A percentile compares a stretch with the other conserved stretches of the same genome.
phyloP scores from a whole-genome alignment of 306 rosid species.

The Corylus americana region DNA sequence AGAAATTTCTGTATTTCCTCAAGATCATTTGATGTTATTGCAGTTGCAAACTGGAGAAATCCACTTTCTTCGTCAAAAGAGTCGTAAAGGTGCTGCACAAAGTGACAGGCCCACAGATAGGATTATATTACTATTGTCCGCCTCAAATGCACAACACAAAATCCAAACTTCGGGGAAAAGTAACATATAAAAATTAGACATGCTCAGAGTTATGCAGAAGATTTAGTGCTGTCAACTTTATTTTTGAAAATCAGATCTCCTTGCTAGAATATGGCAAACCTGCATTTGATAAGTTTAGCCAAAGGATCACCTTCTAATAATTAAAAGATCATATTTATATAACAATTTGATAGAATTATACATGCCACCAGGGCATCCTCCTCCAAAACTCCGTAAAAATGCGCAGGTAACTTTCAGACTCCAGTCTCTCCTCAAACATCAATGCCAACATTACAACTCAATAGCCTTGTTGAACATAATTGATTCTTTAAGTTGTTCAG shows the following conservation, averaged over 20 bases:
- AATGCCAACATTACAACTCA: not conserved
- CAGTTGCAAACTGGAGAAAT: constrained; percentile 77
- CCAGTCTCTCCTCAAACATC: not conserved
- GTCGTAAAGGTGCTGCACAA: constrained; percentile 71
- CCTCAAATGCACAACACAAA: not conserved
- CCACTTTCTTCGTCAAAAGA: constrained; percentile 83
- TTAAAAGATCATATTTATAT: not conserved
- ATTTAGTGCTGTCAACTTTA: not conserved
- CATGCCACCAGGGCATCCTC: not conserved
- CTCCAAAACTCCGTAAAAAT: not conserved
- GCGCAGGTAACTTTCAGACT: not conserved
- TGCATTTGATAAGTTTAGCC: not conserved
- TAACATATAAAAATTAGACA: not conserved
- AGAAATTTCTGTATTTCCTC: constrained; percentile 93
- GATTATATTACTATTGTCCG: constrained; percentile 17
- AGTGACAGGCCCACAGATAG: constrained; percentile 17
- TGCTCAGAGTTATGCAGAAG: not conserved
- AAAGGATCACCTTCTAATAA: not conserved
- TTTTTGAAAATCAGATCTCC: not conserved
- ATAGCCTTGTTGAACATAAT: not conserved
- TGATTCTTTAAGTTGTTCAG: not conserved
- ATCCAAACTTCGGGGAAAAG: not conserved
- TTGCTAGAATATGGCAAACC: not conserved
- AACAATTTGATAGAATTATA: not conserved
- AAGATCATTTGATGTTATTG: constrained; percentile 82